A percentile compares a stretch with the other conserved stretches of the same genome.
phyloP scores from a whole-genome alignment of 108 stramenopile genomes.

The Skeletonema tropicum region DNA sequence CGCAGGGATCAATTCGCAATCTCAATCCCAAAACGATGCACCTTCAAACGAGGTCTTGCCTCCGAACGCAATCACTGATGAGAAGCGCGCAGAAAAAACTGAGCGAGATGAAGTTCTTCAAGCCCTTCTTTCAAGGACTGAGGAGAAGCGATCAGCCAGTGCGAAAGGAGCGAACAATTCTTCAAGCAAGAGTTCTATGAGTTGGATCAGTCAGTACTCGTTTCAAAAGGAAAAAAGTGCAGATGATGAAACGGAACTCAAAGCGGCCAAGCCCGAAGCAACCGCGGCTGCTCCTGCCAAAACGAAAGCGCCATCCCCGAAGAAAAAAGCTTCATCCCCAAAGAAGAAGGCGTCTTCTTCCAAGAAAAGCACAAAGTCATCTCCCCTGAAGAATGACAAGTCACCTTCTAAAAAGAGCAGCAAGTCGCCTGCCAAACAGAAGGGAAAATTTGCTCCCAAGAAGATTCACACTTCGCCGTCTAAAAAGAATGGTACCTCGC shows the following conservation, averaged over 20 bases:
- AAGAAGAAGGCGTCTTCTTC: not conserved
- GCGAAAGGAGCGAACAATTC: slow-evolving; percentile 7
- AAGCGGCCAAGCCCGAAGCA: slow-evolving; percentile 8
- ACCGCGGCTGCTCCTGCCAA: not conserved
- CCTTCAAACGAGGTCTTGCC: not conserved
- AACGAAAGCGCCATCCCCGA: not conserved
- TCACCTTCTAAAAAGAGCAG: not conserved
- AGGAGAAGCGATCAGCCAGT: slow-evolving; percentile 2
- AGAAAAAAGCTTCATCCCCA: not conserved
- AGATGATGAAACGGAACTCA: not conserved
- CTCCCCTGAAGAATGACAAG: not conserved
- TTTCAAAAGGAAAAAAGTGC: not conserved
- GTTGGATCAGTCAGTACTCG: not conserved
- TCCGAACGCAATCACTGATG: not conserved
- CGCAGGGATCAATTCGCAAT: not conserved
- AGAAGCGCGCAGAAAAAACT: not conserved
- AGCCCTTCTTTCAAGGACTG: not conserved
- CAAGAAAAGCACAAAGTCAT: not conserved
- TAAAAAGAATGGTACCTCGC: not conserved
- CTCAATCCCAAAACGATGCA: slow-evolving; percentile 9
- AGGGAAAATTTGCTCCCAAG: not conserved
- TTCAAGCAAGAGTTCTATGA: slow-evolving; percentile 5
- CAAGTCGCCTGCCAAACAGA: not conserved
- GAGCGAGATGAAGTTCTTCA: slow-evolving; percentile 13
- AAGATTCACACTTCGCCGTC: not conserved